phyloP scores from a whole-genome alignment of 2,329 filamentous ascomycete genomes.

The Neofusicoccum umdonicola region DNA sequence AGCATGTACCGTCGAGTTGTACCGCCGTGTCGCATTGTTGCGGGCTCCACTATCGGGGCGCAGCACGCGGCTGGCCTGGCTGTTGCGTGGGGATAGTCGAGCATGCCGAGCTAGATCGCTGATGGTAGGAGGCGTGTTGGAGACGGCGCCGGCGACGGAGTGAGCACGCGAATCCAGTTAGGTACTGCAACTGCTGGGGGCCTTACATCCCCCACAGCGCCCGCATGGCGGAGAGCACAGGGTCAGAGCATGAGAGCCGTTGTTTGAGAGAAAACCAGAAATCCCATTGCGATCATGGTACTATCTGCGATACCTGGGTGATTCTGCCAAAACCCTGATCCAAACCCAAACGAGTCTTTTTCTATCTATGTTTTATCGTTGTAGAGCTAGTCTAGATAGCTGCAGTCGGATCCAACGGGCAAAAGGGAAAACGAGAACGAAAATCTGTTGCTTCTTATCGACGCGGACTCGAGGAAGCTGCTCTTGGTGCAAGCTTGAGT shows the following conservation, averaged over 20 bases:
- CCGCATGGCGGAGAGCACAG: background rate
- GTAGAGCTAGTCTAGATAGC: background rate
- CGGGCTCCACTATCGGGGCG: conserved; percentile 5
- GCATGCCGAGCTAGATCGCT: background rate
- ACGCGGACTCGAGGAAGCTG: conserved; percentile 14
- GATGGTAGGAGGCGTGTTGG: background rate
- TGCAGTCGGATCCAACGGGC: background rate
- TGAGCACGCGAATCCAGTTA: conserved; percentile 1
- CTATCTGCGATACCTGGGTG: background rate
- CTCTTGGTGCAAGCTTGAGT: conserved; percentile 14
- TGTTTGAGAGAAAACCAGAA: background rate
- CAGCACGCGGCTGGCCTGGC: background rate
- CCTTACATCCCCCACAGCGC: background rate
- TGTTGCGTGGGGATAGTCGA: background rate
- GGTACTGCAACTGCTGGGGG: background rate
- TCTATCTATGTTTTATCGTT: background rate
- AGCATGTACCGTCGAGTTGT: conserved; percentile 6
- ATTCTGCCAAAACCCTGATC: conserved; percentile 6
- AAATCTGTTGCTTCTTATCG: conserved; percentile 5
- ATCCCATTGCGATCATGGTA: background rate
- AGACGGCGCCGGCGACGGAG: background rate
- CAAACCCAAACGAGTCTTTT: background rate
- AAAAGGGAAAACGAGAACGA: background rate
- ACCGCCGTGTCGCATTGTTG: background rate
- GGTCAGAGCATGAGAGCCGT: background rate